Conservation (phyloP, 2,329 filamentous ascomycete genomes). For the Metarhizium guizhouense region DNA sequence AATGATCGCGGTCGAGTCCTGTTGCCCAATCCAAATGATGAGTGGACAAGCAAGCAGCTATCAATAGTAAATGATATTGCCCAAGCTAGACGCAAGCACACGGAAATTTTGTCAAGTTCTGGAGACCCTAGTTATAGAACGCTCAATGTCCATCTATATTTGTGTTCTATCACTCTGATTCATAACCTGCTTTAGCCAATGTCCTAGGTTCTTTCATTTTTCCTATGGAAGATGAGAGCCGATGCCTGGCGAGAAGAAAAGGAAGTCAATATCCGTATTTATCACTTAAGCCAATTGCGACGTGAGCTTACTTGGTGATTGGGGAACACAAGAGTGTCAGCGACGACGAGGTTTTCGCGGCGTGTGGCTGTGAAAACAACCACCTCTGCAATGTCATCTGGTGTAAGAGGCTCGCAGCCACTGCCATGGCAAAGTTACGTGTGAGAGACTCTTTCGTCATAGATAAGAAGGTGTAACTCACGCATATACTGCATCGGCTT, state of each 20-base stretch:
- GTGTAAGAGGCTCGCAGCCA: constrained; percentile 73
- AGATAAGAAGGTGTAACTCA: constrained; percentile 29
- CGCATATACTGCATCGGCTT: constrained; percentile 86
- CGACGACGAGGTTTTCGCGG: constrained; percentile 83
- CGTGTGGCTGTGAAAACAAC: constrained; percentile 78
- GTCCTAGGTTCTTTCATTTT: constrained; percentile 2
- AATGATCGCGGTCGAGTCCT: neutral
- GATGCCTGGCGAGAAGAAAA: constrained; percentile 16
- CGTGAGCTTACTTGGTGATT: constrained; percentile 64
- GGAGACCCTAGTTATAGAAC: neutral
- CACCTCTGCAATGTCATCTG: constrained; percentile 84
- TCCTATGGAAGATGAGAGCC: constrained; percentile 23
- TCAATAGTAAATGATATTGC: neutral
- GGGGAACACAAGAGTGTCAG: constrained; percentile 79
- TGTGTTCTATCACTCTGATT: constrained; percentile 1
- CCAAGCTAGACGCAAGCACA: neutral
- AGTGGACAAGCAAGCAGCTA: neutral
- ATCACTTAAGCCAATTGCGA: neutral
- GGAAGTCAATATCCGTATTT: neutral
- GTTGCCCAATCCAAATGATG: neutral
- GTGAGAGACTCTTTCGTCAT: neutral
- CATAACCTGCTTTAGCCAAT: no score
- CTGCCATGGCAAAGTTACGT: constrained; percentile 25
- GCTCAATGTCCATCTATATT: neutral
- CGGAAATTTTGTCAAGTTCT: neutral